Evolutionary conservation across 2,329 filamentous ascomycete genomes (phyloP).

Genomic region (Cercospora beticola): DNA sequence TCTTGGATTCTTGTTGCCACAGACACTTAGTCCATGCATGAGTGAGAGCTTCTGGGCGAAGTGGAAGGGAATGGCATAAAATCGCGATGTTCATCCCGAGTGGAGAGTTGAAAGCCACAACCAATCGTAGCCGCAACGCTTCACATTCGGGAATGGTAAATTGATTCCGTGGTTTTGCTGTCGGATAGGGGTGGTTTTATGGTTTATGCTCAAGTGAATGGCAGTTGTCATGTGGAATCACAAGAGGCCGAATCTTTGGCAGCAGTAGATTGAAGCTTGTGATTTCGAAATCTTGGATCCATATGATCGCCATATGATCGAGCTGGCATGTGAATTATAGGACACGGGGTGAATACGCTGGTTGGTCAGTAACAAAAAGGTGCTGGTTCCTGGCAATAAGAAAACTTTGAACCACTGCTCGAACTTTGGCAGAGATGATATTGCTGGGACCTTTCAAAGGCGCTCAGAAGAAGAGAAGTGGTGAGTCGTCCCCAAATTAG

Average conservation of each 20-base stretch:
- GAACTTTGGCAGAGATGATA: neutral
- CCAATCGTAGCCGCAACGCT: neutral
- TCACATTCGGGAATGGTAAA: neutral
- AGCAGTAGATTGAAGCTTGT: neutral
- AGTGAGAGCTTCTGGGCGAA: too few species aligned
- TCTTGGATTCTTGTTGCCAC: neutral
- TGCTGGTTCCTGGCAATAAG: neutral
- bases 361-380: neutral
- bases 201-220: neutral
- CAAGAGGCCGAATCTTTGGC: neutral
- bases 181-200: neutral
- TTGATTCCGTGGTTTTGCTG: neutral
- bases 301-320: neutral
- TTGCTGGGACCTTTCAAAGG: neutral
- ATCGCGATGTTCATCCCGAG: neutral
- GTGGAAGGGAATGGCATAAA: neutral
- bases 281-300: neutral
- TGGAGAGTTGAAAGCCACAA: neutral
- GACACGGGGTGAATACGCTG: accelerated
- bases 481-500: neutral
- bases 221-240: neutral
- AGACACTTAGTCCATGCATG: neutral
- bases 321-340: neutral
- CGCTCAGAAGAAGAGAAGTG: neutral
- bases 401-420: neutral